These are phyloP conservation scores for Mycena rosella DNA, from an alignment of 768 basidiomycete species.

Conservation along the genomic window DNA sequence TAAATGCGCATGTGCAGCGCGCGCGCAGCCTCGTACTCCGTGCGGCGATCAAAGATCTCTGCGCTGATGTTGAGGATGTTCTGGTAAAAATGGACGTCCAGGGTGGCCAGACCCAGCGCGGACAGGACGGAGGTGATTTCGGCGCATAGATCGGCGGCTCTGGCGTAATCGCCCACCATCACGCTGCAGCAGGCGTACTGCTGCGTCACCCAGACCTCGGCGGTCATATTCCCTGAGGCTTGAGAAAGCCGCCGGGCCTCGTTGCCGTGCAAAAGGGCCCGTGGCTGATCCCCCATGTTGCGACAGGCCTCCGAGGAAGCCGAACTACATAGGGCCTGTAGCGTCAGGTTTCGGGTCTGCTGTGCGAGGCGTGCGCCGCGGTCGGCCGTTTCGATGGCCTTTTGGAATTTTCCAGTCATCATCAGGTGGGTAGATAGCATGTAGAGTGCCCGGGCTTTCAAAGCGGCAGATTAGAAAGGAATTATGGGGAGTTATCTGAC, in stretches of 20 bases:
- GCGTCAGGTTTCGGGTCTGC: neutral
- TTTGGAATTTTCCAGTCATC: constrained; percentile 5
- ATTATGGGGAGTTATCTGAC: neutral
- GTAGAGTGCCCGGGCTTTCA: constrained; percentile 12
- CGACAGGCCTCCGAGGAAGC: constrained; percentile 17
- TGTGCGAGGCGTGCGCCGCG: constrained; percentile 14
- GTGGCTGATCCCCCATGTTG: constrained; percentile 11
- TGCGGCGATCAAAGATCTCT: constrained; percentile 22
- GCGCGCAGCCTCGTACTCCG: constrained; percentile 21
- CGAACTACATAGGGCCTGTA: constrained; percentile 19
- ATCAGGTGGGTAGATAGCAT: constrained; percentile 4
- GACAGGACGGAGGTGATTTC: neutral
- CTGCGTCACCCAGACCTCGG: constrained; percentile 24
- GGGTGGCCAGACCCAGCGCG: constrained; percentile 9
- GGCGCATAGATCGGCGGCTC: neutral
- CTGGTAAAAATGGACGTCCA: constrained; percentile 19
- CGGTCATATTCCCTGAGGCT: constrained; percentile 18
- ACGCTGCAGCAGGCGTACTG: constrained; percentile 19
- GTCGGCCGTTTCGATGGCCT: constrained; percentile 1
- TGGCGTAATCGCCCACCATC: constrained; percentile 15
- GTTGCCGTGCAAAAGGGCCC: neutral
- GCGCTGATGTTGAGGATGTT: constrained; percentile 24
- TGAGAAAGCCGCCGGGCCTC: constrained; percentile 14
- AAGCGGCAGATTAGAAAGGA: neutral
- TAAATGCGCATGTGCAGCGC: constrained; percentile 13